Evolutionary conservation across 2,329 filamentous ascomycete genomes (phyloP).

Genomic region (Rhinocladiella similis): DNA sequence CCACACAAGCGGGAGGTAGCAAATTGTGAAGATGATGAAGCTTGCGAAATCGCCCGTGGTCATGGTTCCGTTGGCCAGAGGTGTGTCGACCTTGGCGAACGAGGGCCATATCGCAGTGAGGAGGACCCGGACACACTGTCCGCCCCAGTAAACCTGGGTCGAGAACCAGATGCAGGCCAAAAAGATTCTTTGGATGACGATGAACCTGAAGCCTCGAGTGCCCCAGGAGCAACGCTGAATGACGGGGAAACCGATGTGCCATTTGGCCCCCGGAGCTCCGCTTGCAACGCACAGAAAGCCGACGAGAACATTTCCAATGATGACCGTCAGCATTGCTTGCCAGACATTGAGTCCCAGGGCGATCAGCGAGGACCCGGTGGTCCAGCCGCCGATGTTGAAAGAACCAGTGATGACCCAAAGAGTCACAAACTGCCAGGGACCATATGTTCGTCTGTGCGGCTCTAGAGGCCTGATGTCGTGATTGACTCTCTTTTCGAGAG

Average conservation of each 20-base stretch:
- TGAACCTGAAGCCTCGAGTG: constrained; percentile 27
- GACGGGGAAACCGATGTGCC: constrained; percentile 33
- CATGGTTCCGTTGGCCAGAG: constrained; percentile 44
- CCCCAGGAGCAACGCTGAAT: constrained; percentile 29
- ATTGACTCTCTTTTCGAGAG: constrained; percentile 1
- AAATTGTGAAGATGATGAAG: constrained; percentile 45
- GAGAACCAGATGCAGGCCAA: constrained; percentile 27
- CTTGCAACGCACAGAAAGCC: constrained; percentile 22
- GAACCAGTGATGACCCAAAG: constrained; percentile 21
- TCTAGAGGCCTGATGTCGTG: constrained; percentile 59
- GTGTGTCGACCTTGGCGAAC: constrained; percentile 30
- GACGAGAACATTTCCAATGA: constrained; percentile 27
- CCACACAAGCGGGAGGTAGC: constrained; percentile 45
- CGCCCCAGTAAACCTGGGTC: constrained; percentile 15
- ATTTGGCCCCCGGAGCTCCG: constrained; percentile 29
- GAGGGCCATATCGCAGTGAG: constrained; percentile 15
- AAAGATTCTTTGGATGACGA: constrained; percentile 24
- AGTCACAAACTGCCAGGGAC: constrained; percentile 70
- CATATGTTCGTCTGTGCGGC: constrained; percentile 77
- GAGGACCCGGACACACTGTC: constrained; percentile 13
- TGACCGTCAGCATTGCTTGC: constrained; percentile 31
- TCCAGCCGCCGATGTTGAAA: constrained; percentile 35
- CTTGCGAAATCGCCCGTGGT: constrained; percentile 43
- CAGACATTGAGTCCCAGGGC: constrained; percentile 31
- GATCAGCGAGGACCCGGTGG: constrained; percentile 32